Conservation (phyloP, 768 basidiomycete species). For the Chalciporus piperatus region DNA sequence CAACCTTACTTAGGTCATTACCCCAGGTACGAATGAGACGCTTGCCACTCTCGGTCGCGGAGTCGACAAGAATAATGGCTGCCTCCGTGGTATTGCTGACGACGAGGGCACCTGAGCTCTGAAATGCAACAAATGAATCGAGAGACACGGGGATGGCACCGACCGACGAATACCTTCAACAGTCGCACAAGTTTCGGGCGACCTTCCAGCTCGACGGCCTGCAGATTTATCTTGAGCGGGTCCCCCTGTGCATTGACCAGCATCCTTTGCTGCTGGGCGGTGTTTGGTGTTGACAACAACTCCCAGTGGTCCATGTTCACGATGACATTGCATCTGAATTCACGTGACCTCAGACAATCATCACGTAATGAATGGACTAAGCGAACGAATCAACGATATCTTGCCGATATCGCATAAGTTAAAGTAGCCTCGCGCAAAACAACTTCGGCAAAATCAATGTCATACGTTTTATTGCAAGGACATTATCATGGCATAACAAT, state of each 20-base stretch:
- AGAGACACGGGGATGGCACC: background rate
- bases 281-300: conserved; percentile 12
- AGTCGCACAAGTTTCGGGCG: conserved; percentile 52
- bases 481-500: conserved; percentile 34
- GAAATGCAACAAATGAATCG: conserved; percentile 8
- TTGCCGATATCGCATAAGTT: too few relatives aligned
- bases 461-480: conserved; percentile 34
- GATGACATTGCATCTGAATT: background rate
- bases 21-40: conserved; percentile 61
- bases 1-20: conserved; percentile 43
- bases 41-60: conserved; percentile 47
- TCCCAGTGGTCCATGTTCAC: conserved; percentile 21
- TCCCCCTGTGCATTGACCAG: conserved; percentile 41
- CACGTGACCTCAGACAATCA: background rate
- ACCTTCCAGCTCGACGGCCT: conserved; percentile 48
- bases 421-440: conserved; percentile 3
- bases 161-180: conserved; percentile 40
- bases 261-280: conserved; percentile 21
- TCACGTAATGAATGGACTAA: background rate
- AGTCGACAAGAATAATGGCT: conserved; percentile 58
- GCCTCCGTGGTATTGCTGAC: conserved; percentile 50
- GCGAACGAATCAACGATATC: background rate
- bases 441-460: conserved; percentile 9
- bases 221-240: conserved; percentile 52
- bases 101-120: conserved; percentile 58